phyloP scores from a whole-genome alignment of 1,284 basidiomycete genomes.

The Schizopora paradoxa region DNA sequence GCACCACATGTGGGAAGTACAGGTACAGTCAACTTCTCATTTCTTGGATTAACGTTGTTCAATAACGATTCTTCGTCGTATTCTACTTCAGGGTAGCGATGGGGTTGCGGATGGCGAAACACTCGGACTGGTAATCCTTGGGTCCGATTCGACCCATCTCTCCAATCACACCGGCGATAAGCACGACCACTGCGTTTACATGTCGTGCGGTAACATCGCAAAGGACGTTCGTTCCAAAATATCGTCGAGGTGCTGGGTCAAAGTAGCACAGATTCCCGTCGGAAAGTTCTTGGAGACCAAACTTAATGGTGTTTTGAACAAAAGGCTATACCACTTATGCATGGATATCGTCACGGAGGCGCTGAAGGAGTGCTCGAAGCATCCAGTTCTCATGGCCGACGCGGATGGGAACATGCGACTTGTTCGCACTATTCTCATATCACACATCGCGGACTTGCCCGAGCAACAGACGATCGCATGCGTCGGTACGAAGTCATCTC shows the following conservation, averaged over 20 bases:
- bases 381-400: not conserved
- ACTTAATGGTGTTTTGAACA: not conserved
- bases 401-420: not conserved
- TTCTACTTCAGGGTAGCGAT: not conserved
- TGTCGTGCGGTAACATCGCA: not conserved
- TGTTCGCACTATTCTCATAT: not conserved
- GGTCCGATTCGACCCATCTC: constrained; percentile 4
- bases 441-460: not conserved
- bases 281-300: not conserved
- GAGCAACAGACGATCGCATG: not conserved
- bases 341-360: not conserved
- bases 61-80: no score
- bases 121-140: constrained; percentile 1
- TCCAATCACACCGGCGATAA: not conserved
- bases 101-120: not conserved
- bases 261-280: not conserved
- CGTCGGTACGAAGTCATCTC: not conserved
- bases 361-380: not conserved
- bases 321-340: not conserved
- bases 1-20: constrained; percentile 1
- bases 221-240: not conserved
- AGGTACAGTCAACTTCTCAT: not conserved
- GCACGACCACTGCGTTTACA: not conserved
- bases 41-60: no score
- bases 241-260: not conserved